Base-by-base conservation (phyloP, 495 filamentous ascomycete genomes). In the Aspergillus cristatus region DNA sequence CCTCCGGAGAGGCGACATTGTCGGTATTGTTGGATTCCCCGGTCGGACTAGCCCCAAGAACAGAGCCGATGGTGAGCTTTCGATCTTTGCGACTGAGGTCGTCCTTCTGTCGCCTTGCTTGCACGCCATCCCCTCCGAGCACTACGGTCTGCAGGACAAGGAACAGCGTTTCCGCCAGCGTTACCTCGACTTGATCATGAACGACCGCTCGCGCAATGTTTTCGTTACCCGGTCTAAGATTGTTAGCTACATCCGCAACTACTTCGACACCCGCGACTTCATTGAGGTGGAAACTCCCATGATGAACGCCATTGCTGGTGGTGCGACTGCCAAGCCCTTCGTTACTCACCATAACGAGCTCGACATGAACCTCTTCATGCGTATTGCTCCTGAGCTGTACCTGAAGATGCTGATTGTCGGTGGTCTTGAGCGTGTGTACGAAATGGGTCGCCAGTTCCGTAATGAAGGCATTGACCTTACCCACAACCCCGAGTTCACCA, bases 401-500 rank as follows among this genome's bases (percentile, higher is more conserved):
- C 78, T 99, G 44, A 99, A 99, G 77, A 81, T 86, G 72, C 73
- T 99, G 33, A 81, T 97, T 16, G 88, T 97, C 13, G 91, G 91
- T 54, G 91, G 91, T 32, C 68, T 96, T 3, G 82, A 95, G 61
- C 74, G 81, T 47, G 89, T 97, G 7, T 97, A 91, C 60, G 91
- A 99, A 53, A 73, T 97, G 35, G 91, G 93, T 14, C 76, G 83
- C 2, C 81, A 86, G 43, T 95, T 97, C 74, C 71, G 91, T 41
- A 99, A 97, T 49, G 91, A 99, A 59, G 88, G 86, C 37, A 84
- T 93, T 51, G 91, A 99, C 64, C 69, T 93, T 36, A 96, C 91
- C 11, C 93, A 99, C 71, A 99, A 99, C 67, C 91, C 91, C 2
- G 91, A 99, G 53, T 99, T 97, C 70, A 97, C 93, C 8, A 89